phyloP scores from a whole-genome alignment of 352 stramenopile genomes.

The Globisporangium spinosum region DNA sequence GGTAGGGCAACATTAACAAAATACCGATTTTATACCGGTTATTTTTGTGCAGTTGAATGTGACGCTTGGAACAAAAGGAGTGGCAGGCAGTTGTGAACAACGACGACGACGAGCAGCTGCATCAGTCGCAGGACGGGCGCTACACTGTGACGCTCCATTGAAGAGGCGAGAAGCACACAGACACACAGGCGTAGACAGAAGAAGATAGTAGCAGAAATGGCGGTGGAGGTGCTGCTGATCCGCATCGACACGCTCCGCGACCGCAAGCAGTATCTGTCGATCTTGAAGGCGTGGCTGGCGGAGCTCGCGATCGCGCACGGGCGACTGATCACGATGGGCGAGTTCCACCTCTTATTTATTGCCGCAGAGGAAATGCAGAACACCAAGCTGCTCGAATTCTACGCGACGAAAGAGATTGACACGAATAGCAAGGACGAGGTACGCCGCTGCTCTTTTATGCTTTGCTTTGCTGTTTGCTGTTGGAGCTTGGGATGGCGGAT shows the following conservation, averaged over 20 bases:
- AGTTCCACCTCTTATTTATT: constrained; percentile 61
- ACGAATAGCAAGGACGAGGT: constrained; percentile 55
- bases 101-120: not conserved
- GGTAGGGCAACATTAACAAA: no score
- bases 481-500: not conserved
- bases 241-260: constrained; percentile 72
- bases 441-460: not conserved
- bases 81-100: constrained; percentile 17
- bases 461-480: not conserved
- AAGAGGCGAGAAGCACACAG: not conserved
- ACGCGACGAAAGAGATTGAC: constrained; percentile 46
- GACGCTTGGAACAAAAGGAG: constrained; percentile 12
- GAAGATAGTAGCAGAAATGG: not conserved
- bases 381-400: constrained; percentile 41
- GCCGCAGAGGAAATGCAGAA: constrained; percentile 38
- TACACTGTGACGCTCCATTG: not conserved
- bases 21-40: not conserved
- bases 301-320: constrained; percentile 46
- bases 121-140: not conserved
- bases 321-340: constrained; percentile 60
- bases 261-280: constrained; percentile 51
- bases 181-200: not conserved
- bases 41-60: not conserved
- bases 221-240: constrained; percentile 58
- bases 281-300: constrained; percentile 51